phyloP scores from a whole-genome alignment of 2,329 filamentous ascomycete species.

The Xylaria sp. region DNA sequence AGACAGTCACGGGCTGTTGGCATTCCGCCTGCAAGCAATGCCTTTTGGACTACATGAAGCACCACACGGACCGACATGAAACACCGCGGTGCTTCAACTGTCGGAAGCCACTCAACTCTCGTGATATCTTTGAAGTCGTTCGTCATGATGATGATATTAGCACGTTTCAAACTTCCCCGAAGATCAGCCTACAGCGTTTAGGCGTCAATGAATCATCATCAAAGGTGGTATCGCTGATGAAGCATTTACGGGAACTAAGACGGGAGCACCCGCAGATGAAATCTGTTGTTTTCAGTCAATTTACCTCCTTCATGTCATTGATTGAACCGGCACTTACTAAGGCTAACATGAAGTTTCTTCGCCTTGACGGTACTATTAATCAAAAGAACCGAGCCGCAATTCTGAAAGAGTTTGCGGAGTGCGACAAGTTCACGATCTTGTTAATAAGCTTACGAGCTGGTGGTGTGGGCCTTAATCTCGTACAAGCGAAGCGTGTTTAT shows the following conservation, averaged over 20 bases:
- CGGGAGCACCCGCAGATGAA: constrained; percentile 76
- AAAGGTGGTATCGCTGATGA: constrained; percentile 85
- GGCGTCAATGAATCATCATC: constrained; percentile 79
- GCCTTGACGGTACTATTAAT: constrained; percentile 89
- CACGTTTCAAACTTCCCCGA: constrained; percentile 54
- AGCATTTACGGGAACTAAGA: constrained; percentile 76
- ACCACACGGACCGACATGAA: constrained; percentile 81
- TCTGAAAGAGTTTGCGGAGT: constrained; percentile 75
- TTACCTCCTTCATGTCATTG: constrained; percentile 93
- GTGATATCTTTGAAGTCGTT: constrained; percentile 93
- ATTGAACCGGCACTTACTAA: constrained; percentile 83
- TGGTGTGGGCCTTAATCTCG: constrained; percentile 93
- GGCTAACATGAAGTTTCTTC: constrained; percentile 80
- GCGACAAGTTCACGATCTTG: constrained; percentile 75
- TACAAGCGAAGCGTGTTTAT: constrained; percentile 87
- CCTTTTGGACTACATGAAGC: constrained; percentile 87
- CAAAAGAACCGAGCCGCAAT: constrained; percentile 87
- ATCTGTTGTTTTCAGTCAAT: constrained; percentile 95
- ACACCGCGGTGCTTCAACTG: constrained; percentile 90
- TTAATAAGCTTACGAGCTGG: constrained; percentile 89
- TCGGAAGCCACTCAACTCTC: constrained; percentile 80
- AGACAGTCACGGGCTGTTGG: constrained; percentile 96
- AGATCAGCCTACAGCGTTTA: constrained; percentile 70
- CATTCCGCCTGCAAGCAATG: constrained; percentile 97
- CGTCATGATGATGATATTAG: constrained; percentile 72